A percentile compares a stretch with the other conserved stretches of the same genome.
phyloP scores from a whole-genome alignment of 805 yeast species.

The Candida germanica region DNA sequence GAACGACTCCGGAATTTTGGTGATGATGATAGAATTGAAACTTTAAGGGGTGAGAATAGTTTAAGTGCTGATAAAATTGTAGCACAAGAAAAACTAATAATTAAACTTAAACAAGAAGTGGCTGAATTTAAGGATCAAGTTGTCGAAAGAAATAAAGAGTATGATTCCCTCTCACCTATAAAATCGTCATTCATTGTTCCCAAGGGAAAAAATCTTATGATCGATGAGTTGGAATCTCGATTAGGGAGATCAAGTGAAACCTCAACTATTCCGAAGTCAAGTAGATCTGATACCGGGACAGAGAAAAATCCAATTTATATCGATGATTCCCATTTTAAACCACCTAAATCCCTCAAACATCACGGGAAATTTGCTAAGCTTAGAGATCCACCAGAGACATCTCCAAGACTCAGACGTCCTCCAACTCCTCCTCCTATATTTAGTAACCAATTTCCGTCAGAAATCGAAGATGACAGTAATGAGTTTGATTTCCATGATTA shows the following conservation, averaged over 20 bases:
- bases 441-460: too few species aligned
- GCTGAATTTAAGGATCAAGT: constrained; percentile 17
- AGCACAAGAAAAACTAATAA: constrained; percentile 24
- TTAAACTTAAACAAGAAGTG: constrained; percentile 22
- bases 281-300: not conserved
- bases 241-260: constrained; percentile 3
- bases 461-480: constrained; percentile 2
- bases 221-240: constrained; percentile 15
- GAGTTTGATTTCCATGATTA: constrained; percentile 1
- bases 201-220: constrained; percentile 11
- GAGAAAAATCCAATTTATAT: constrained; percentile 4
- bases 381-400: constrained; percentile 1
- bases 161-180: constrained; percentile 15
- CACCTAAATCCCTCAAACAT: not conserved
- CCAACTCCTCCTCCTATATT: constrained; percentile 10
- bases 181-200: constrained; percentile 8
- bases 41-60: constrained; percentile 21
- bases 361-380: constrained; percentile 4
- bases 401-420: constrained; percentile 1
- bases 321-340: not conserved
- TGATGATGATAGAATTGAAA: constrained; percentile 20
- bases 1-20: constrained; percentile 19
- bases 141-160: constrained; percentile 1
- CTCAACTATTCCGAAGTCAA: not conserved
- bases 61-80: constrained; percentile 20